These are phyloP conservation scores for Fusarium drepaniforme DNA, from an alignment of 2,329 filamentous ascomycete species.

Conservation along the genomic window DNA sequence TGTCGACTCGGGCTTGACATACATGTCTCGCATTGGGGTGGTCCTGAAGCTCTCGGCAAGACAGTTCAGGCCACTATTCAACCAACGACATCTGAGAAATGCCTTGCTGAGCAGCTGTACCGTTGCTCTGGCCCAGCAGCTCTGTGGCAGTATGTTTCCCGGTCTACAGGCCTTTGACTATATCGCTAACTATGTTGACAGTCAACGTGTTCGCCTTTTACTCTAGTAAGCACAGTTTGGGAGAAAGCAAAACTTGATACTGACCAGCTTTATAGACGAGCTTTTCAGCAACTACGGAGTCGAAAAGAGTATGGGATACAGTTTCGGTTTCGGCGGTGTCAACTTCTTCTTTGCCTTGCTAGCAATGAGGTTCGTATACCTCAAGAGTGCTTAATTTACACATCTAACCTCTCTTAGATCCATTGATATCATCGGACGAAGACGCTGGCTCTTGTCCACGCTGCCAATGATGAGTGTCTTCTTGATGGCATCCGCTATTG, in stretches of 20 bases:
- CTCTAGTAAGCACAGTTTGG: slow-evolving; percentile 45
- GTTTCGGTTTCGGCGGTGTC: slow-evolving; percentile 51
- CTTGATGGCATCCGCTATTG: slow-evolving; percentile 24
- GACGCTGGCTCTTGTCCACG: slow-evolving; percentile 58
- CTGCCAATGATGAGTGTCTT: slow-evolving; percentile 55
- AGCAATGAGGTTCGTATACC: slow-evolving; percentile 44
- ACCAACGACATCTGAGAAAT: slow-evolving; percentile 22
- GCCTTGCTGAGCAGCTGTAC: slow-evolving; percentile 43
- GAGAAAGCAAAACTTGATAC: background rate
- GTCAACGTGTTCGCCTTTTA: slow-evolving; percentile 57
- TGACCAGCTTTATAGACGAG: slow-evolving; percentile 16
- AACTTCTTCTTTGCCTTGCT: slow-evolving; percentile 54
- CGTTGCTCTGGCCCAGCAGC: slow-evolving; percentile 44
- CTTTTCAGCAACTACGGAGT: slow-evolving; percentile 34
- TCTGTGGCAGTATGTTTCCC: slow-evolving; percentile 40
- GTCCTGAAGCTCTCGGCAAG: slow-evolving; percentile 23
- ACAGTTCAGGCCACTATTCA: slow-evolving; percentile 34
- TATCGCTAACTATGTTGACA: background rate
- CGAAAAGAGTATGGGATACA: slow-evolving; percentile 33
- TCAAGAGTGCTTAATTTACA: accelerated
- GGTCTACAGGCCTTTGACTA: slow-evolving; percentile 13
- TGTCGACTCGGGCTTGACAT: slow-evolving; percentile 21
- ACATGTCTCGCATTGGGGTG: slow-evolving; percentile 18
- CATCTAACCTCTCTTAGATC: slow-evolving; percentile 31
- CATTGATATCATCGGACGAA: slow-evolving; percentile 53